phyloP scores from a whole-genome alignment of 2,329 filamentous ascomycete genomes.

The Raffaelea deltoideospora region DNA sequence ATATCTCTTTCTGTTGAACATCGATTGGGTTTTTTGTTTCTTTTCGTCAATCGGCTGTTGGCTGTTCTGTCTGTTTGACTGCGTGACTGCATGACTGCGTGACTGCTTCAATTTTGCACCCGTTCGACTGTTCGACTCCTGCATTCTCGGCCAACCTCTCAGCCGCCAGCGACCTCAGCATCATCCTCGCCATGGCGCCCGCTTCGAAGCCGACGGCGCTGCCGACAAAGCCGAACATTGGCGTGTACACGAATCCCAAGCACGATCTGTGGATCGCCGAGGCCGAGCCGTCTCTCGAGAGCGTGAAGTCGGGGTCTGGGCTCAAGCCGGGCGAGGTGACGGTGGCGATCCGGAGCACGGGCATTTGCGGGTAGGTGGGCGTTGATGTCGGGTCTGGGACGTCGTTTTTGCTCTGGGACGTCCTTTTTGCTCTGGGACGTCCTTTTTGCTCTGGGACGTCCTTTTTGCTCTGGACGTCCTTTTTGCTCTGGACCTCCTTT shows the following conservation, averaged over 20 bases:
- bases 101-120: too few relatives aligned
- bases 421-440: neutral
- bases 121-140: too few relatives aligned
- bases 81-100: too few relatives aligned
- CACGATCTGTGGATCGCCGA: slow-evolving; percentile 84
- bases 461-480: neutral
- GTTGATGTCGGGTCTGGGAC: neutral
- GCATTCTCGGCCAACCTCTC: too few relatives aligned
- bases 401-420: neutral
- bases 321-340: slow-evolving; percentile 75
- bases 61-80: too few relatives aligned
- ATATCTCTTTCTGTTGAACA: too few relatives aligned
- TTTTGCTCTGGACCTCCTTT: neutral
- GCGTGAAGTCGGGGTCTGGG: slow-evolving; percentile 48
- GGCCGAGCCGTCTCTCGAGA: slow-evolving; percentile 60
- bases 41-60: too few relatives aligned
- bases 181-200: neutral
- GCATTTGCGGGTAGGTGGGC: slow-evolving; percentile 79
- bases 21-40: too few relatives aligned
- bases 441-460: neutral
- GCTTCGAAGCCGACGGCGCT: slow-evolving; percentile 14
- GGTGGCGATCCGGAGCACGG: slow-evolving; percentile 80
- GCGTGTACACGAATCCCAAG: slow-evolving; percentile 85
- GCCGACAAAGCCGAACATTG: slow-evolving; percentile 72
- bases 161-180: too few relatives aligned